Conservation (phyloP, 768 basidiomycete species). For the Boletus sp. region DNA sequence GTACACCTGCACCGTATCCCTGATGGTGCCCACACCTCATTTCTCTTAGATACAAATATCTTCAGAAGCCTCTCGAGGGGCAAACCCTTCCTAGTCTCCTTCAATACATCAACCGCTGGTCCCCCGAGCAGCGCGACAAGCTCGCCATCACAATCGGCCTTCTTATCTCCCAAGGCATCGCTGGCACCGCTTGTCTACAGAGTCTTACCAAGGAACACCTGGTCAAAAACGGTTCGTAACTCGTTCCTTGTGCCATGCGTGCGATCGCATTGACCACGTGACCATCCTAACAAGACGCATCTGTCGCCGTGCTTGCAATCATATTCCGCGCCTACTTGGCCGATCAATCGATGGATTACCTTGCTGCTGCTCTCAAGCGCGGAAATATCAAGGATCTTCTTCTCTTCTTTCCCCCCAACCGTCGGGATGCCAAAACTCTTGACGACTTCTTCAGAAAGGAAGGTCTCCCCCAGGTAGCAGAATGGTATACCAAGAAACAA, state of each 20-base stretch:
- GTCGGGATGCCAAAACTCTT: slow-evolving; percentile 67
- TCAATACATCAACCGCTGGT: slow-evolving; percentile 89
- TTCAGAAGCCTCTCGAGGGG: slow-evolving; percentile 94
- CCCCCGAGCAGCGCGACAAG: slow-evolving; percentile 73
- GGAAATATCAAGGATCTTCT: slow-evolving; percentile 85
- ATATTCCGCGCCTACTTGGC: slow-evolving; percentile 81
- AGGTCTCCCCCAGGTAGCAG: slow-evolving; percentile 74
- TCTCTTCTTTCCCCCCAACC: slow-evolving; percentile 84
- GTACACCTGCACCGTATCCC: slow-evolving; percentile 38
- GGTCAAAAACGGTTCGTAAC: slow-evolving; percentile 79
- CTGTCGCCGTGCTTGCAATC: slow-evolving; percentile 69
- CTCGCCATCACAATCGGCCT: slow-evolving; percentile 79
- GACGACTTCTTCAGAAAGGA: slow-evolving; percentile 87
- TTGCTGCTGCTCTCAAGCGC: slow-evolving; percentile 76
- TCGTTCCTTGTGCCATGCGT: not conserved
- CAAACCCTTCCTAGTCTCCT: slow-evolving; percentile 77
- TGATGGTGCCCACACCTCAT: slow-evolving; percentile 2
- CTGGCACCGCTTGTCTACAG: slow-evolving; percentile 72
- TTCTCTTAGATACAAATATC: slow-evolving; percentile 87
- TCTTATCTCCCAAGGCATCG: slow-evolving; percentile 81
- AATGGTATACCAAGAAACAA: slow-evolving; percentile 94
- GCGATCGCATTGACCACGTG: slow-evolving; percentile 2
- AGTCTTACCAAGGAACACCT: slow-evolving; percentile 91
- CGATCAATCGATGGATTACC: slow-evolving; percentile 88
- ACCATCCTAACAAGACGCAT: slow-evolving; percentile 55